Base-by-base conservation (phyloP, 345 rosid genomes). In the Brassica cretica region DNA sequence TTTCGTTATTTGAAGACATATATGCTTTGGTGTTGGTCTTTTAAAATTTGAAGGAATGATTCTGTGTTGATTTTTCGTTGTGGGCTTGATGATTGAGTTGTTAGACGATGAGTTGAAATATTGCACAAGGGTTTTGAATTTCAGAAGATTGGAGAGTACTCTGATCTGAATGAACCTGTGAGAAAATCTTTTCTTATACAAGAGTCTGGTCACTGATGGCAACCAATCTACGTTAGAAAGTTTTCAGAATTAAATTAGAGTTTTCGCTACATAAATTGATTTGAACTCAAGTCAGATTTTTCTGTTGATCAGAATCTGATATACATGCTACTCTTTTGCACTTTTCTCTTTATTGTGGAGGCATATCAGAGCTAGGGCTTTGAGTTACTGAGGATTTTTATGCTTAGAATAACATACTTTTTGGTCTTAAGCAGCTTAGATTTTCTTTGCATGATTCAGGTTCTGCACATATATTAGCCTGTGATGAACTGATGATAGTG, bases 41-140 rank as follows among this genome's bases (percentile, higher is more conserved):
- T 14, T 60, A 30, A 19, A 8, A 2, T 33, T 62, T 32, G n/a
- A 41, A 30, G 12, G 33, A 32, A 5, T 59, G 2, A 3, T 32
- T 69, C 2, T 76, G 1, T 30, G 51, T 60, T 51, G 5, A 35
- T 10, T 14, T 63, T 69, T 70, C 30, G 58, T 64, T 77, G 5
- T 66, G 10, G 46, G 2, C 53, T 62, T 37, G 74, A 73, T 61
- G 5, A 5, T 25, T 73, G 27, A 73, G 82, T 35, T 68, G 74
- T 70, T 70, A 73, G 8, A 15, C 66, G 81, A 72, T 78, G 81
- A 66, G 18, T 77, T 64, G 21, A 77, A 35, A 39, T 1, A 27
- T 73, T 79, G 82, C 78, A 78, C 82, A 79, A 79, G 78, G 82
- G 78, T 72, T 73, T 60, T 79, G 82, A 73, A 74, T 79, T 79